Base-by-base conservation (phyloP, 345 rosid genomes). In the Isatis tinctoria region DNA sequence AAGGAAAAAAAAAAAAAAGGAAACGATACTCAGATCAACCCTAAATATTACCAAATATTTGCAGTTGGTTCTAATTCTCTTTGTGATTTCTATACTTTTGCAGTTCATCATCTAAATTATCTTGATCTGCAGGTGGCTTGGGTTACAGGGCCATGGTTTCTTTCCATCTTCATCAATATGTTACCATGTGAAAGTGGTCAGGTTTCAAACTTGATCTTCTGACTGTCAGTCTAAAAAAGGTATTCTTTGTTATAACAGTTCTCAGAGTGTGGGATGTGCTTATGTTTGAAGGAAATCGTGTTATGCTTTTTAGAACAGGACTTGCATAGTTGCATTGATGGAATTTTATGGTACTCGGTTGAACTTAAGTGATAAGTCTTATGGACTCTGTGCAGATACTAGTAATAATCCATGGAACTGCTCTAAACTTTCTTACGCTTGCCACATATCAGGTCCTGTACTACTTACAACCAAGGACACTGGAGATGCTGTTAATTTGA, bases 181-280 rank as follows among this genome's bases (percentile, higher is more conserved):
- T 97, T 95, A 80, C 99, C 99, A 35, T 95, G 99, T 98, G 99
- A 95, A 95, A 95, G 98, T 85, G 99, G 99, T 95, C 85, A 92
- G 97, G 93, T 87, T 90, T 84, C 3, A 66, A 51, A 79, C 11
- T 26, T 56, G n/a, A 33, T 66, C 45, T 66, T 35, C 36, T 1
- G 59, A 30, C 9, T 59, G 47, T 33, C 45, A 59, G 58, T 59
- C 40, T 48, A n/a, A n/a, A 48, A 71, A 24, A 26, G 33, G 4
- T 5, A 14, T 44, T 33, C 0, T 58, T 65, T 28, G 67, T 11
- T 58, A 12, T 26, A 56, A 67, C 88, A 95, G 99, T 95, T 79
- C 99, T 95, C 80, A 90, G 99, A 75, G 85, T 95, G 68, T 95
- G 99, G 99, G 99, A 95, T 75, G 97, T 95, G 74, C 92, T 95